Evolutionary conservation across 106 monocot genomes (phyloP), one percentile per base, ranked within the genome.

Genomic region (Phalaenopsis aphrodite): DNA sequence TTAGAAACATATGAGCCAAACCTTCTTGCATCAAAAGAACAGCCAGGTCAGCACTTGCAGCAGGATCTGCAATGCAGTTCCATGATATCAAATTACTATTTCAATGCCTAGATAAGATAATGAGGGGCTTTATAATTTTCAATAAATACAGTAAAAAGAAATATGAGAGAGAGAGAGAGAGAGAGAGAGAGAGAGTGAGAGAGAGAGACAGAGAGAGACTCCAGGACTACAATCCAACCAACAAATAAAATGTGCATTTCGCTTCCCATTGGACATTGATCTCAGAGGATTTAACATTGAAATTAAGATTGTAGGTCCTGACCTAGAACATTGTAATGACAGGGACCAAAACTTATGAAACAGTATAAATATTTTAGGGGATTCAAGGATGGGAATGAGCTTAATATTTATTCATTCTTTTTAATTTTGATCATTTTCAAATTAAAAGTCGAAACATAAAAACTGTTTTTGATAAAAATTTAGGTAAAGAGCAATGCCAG

Each of bases 11-110:
- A 47, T 99, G 87, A 0, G 99, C 94, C 71, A 99, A 90, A 45
- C 99, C 99, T 87, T 99, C 99, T 99, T 99, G 99, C 94, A 99
- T 99, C 78, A 99, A 79, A 65, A 99, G 43, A 79, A 99, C 99
- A 77, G 93, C 90, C 47, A 99, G 85, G 85, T 99, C 99, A 85
- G 99, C 99, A 91, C 93, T 95, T 46, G 93, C 95, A 81, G 94
- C 55, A 80, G 99, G 99, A 95, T 99, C 98, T 99, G 84, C 74
- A 89, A 91, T 79, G 75, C 21, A 56, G 30, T 79, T 38, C 23
- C 58, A 61, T 55, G 9, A 72, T 15, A 76, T 10, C 41, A 46
- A 42, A 56, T 43, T 71, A 64, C 2, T 81, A 43, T 8, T 23
- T 19, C 56, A 76, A 49, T 49, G 38, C 30, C 30, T 30, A 30